Evolutionary conservation across 176 grass and related monocot genomes (phyloP), one percentile per base, ranked within the genome.

Genomic region (Musa acuminata): DNA sequence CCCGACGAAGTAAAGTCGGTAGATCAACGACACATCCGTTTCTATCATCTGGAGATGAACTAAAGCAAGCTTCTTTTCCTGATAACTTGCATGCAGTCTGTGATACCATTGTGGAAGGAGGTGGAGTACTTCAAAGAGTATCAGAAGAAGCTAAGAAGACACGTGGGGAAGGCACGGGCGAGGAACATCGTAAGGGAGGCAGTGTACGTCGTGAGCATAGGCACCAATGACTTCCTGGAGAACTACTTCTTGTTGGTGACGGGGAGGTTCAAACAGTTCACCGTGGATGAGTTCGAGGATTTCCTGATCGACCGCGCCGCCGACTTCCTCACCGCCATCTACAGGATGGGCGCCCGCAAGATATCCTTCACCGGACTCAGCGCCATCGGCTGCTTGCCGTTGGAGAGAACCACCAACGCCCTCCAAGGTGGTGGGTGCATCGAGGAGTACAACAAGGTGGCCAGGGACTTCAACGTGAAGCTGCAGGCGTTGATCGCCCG

Each of bases 171-270:
- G 20, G 70, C 67, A 0, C 2, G 19, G 9, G 87, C 81, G 0
- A 51, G 75, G 69, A 11, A 71, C 49, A 89, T 79, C 50, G 72
- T 92, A 21, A 51, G 59, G 19, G 84, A 89, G 73, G 84, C 90
- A 3, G 48, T 89, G 0, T 89, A 87, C 62, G 2, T 85, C 55
- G 73, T 89, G 64, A 92, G 87, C 74, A 68, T 92, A 24, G 90
- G 87, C 72, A 92, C 87, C 62, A 92, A 92, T 68, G 90, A 92
- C 54, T 89, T 92, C 87, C 64, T 84, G 14, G 25, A 82, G 13
- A 86, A 87, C 75, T 92, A 89, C 87, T 80, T 60, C 64, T 0
- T 50, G 17, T 0, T 80, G 6, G 78, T 79, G 10, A 21, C 72
- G 60, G 78, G 86, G 16, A 25, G 0, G 12, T 69, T 26, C 22